A percentile compares a stretch with the other conserved stretches of the same genome.
Evolutionary conservation across 208 protist genomes (phyloP).

Genomic region (Acanthamoeba healyi): DNA sequence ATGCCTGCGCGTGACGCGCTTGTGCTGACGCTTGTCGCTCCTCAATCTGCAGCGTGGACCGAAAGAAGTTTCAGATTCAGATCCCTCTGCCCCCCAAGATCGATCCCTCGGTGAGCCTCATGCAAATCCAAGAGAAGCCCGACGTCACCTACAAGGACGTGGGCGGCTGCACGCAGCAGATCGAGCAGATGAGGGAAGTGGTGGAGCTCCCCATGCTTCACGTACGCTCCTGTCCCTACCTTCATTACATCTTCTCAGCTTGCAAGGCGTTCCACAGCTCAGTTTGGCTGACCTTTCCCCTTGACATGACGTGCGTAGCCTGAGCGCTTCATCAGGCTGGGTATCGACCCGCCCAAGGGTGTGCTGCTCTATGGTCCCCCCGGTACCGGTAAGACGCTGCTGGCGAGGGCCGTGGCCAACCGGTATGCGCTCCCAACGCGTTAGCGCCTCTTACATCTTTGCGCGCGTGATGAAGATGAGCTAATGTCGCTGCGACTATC

Average conservation of each 20-base stretch:
- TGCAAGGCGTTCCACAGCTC: background rate
- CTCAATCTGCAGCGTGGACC: constrained; percentile 92
- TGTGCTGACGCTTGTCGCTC: background rate
- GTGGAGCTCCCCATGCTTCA: constrained; percentile 99
- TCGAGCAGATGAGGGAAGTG: constrained; percentile 99
- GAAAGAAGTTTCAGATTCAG: constrained; percentile 99
- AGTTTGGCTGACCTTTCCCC: background rate
- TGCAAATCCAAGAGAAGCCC: constrained; percentile 98
- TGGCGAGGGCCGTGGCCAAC: constrained; percentile 99
- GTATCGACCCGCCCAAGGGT: constrained; percentile 99
- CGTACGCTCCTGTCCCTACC: constrained; percentile 78
- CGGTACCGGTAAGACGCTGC: constrained; percentile 99
- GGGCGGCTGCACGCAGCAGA: constrained; percentile 99
- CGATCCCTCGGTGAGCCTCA: constrained; percentile 99
- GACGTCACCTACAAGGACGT: constrained; percentile 99
- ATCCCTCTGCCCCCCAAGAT: constrained; percentile 99
- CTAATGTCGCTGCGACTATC: too few relatives aligned
- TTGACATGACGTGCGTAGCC: constrained; percentile 88
- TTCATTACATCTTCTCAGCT: too few relatives aligned
- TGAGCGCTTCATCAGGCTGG: constrained; percentile 98
- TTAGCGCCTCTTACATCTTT: background rate
- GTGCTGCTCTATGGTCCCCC: constrained; percentile 99
- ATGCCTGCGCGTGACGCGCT: background rate
- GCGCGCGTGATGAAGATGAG: too few relatives aligned
- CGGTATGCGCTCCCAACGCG: constrained; percentile 92